Evolutionary conservation across 176 grass and related monocot species (phyloP), one percentile per base, ranked within the genome.

Genomic region (Phoenix roebelenii): DNA sequence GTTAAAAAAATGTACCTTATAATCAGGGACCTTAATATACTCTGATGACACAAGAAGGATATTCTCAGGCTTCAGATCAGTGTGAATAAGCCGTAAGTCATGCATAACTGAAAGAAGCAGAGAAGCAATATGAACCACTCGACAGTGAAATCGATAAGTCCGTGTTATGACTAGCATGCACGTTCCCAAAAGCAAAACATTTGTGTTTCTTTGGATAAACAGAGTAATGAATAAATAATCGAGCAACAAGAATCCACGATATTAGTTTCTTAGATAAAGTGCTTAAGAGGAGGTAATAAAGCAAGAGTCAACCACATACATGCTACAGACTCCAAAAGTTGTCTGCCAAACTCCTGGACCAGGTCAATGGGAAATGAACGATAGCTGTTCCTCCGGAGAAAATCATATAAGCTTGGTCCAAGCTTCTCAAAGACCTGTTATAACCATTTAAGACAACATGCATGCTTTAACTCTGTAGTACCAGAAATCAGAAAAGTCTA

Each of bases 11-110:
- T 15, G 51, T 80, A 95, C 87, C 80, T 83, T 91, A 79, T 88
- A 80, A 85, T 97, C 87, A 59, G 78, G 84, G 67, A 97, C 64
- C 75, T 71, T 85, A 22, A 97, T 70, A 54, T 72, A 80, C 5
- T 92, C 93, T 15, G 87, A 50, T 54, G 93, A 92, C 74, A 98
- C 79, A 83, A 98, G 93, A 22, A 98, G 88, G 79, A 98, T 85
- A 59, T 91, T 97, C 64, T 97, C 92, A 22, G 92, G 92, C 76
- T 97, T 97, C 62, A 97, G 75, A 87, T 97, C 92, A 18, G 87
- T 97, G 63, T 97, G 92, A 80, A 97, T 97, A 77, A 97, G 72
- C 49, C 72, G 77, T 63, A 97, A 78, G 49, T 97, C 92, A 77
- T 97, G 92, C 92, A 97, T 97, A 79, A 91, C 92, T 97, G 56